phyloP scores from a whole-genome alignment of 495 filamentous ascomycete genomes.

The Talaromyces proteolyticus region DNA sequence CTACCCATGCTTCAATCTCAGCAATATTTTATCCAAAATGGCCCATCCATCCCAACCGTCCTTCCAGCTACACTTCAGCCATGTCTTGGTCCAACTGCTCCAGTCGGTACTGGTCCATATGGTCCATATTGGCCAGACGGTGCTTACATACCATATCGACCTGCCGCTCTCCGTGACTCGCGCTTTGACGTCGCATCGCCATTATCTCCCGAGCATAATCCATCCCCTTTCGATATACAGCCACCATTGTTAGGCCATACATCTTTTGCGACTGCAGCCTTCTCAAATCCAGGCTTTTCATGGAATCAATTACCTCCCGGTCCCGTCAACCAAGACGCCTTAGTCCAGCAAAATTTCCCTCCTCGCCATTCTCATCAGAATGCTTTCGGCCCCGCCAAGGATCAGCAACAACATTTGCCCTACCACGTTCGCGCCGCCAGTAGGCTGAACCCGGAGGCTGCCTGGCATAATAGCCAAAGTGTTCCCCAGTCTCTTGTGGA shows the following conservation, averaged over 20 bases:
- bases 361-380: constrained; percentile 36
- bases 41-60: constrained; percentile 57
- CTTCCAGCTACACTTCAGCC: constrained; percentile 68
- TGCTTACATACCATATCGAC: constrained; percentile 67
- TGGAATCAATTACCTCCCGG: constrained; percentile 28
- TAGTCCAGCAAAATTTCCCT: constrained; percentile 33
- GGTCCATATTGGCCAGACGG: constrained; percentile 78
- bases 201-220: constrained; percentile 12
- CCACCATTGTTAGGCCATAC: constrained; percentile 21
- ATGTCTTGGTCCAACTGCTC: constrained; percentile 63
- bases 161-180: constrained; percentile 57
- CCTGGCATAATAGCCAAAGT: not conserved
- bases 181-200: constrained; percentile 31
- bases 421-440: constrained; percentile 21
- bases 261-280: constrained; percentile 17
- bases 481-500: constrained; percentile 1
- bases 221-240: constrained; percentile 22
- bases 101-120: constrained; percentile 64
- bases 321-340: constrained; percentile 17
- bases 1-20: constrained; percentile 32
- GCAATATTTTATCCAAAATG: constrained; percentile 36
- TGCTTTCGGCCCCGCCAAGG: constrained; percentile 10
- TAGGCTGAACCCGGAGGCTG: not conserved
- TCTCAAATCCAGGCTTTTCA: constrained; percentile 17
- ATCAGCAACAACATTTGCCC: constrained; percentile 19